Evolutionary conservation across 371 early-diverging fungal genomes (phyloP).

Genomic region (Synchytrium microbalum): DNA sequence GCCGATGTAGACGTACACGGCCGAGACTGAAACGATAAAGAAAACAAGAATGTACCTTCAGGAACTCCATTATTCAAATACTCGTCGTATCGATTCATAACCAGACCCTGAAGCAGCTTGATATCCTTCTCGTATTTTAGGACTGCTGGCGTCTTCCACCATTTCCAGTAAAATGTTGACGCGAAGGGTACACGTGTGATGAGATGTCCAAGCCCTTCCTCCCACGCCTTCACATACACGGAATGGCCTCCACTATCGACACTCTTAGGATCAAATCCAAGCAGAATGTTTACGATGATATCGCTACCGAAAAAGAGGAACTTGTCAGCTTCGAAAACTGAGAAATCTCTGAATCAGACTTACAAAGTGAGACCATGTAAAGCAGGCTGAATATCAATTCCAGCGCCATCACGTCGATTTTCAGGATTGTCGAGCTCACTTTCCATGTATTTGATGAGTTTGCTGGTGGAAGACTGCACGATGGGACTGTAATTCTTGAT

Average conservation of each 20-base stretch:
- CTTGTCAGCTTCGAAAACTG: no score
- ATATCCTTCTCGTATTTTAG: not conserved
- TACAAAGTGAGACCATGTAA: not conserved
- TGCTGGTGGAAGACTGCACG: no score
- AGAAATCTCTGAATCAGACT: no score
- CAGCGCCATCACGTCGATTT: not conserved
- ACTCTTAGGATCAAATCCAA: not conserved
- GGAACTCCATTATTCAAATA: no score
- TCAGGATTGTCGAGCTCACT: no score
- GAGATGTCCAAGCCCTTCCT: not conserved
- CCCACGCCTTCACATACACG: not conserved
- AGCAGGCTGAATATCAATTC: not conserved
- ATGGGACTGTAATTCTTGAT: not conserved
- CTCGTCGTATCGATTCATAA: no score
- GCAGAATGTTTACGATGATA: not conserved
- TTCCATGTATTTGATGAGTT: no score
- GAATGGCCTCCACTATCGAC: not conserved
- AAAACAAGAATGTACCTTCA: no score
- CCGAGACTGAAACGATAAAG: no score
- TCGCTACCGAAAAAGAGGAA: no score
- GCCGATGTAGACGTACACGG: no score
- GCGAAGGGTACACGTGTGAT: not conserved
- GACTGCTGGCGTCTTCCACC: constrained; percentile 1
- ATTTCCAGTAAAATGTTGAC: not conserved
- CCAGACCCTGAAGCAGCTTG: no score